Evolutionary conservation across 768 basidiomycete species (phyloP).

Genomic region (Neoboletus brunneissimus): DNA sequence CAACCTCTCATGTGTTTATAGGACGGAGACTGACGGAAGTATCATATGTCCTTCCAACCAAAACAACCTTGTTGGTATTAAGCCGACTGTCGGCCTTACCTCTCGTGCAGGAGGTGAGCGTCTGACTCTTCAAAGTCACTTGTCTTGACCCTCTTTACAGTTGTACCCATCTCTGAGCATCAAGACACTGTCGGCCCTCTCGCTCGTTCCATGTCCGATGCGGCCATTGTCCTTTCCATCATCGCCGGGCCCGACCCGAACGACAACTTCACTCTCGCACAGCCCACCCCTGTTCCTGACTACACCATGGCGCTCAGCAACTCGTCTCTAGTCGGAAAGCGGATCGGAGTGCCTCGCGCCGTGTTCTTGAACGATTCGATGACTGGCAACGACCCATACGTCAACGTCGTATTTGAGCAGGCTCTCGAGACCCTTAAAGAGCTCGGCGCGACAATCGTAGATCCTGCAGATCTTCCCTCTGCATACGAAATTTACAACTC

Average conservation of each 20-base stretch:
- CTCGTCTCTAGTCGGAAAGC: conserved; percentile 47
- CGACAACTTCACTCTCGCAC: conserved; percentile 52
- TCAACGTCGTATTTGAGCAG: conserved; percentile 38
- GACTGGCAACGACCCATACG: conserved; percentile 27
- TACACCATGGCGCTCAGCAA: conserved; percentile 51
- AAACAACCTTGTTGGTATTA: conserved; percentile 59
- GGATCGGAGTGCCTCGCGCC: conserved; percentile 51
- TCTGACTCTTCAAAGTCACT: neutral
- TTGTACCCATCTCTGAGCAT: conserved; percentile 54
- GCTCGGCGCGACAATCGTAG: conserved; percentile 51
- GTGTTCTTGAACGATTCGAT: conserved; percentile 32
- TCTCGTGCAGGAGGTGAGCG: conserved; percentile 54
- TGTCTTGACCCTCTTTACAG: conserved; percentile 26
- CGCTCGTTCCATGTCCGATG: conserved; percentile 51
- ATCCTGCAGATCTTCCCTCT: conserved; percentile 61
- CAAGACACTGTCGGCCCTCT: conserved; percentile 63
- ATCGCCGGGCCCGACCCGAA: conserved; percentile 56
- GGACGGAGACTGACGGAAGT: conserved; percentile 52
- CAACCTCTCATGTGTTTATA: neutral
- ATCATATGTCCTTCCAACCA: conserved; percentile 50
- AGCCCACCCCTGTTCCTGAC: conserved; percentile 52
- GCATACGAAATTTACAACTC: conserved; percentile 47
- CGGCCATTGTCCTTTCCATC: conserved; percentile 51
- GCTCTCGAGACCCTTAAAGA: conserved; percentile 37
- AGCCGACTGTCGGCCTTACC: conserved; percentile 58